Percentiles rank a stretch among this genome's conserved stretches.
Conservation (phyloP, 2,329 filamentous ascomycete species). For the Phialophora verrucosa region DNA sequence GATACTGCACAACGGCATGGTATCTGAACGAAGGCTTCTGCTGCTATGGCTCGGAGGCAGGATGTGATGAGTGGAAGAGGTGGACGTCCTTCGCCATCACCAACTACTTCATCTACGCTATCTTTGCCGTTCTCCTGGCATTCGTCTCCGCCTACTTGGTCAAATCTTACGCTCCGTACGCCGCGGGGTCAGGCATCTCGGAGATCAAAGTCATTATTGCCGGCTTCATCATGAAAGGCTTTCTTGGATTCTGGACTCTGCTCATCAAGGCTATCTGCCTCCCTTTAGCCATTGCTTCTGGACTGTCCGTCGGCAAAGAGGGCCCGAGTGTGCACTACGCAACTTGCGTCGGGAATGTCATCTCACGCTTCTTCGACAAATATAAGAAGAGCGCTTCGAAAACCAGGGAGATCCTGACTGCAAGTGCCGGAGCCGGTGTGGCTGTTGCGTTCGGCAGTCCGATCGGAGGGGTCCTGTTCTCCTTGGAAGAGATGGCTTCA, state of each 20-base stretch:
- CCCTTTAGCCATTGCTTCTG: conserved; percentile 90
- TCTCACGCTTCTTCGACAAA: conserved; percentile 89
- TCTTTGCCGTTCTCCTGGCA: conserved; percentile 82
- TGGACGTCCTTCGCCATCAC: conserved; percentile 80
- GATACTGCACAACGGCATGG: conserved; percentile 93
- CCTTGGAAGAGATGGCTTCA: conserved; percentile 95
- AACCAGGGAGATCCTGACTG: conserved; percentile 91
- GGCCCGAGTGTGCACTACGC: conserved; percentile 99
- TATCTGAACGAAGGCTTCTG: conserved; percentile 98
- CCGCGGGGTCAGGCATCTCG: conserved; percentile 93
- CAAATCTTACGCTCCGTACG: conserved; percentile 91
- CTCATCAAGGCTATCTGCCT: conserved; percentile 92
- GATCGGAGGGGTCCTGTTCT: conserved; percentile 95
- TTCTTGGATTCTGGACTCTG: conserved; percentile 87
- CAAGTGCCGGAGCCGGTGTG: conserved; percentile 91
- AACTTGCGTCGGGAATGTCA: conserved; percentile 95
- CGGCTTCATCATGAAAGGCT: conserved; percentile 98
- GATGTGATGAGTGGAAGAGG: conserved; percentile 84
- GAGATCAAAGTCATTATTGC: conserved; percentile 99
- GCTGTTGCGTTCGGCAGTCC: conserved; percentile 97
- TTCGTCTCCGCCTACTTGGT: conserved; percentile 83
- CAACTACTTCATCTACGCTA: conserved; percentile 87
- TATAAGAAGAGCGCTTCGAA: conserved; percentile 92
- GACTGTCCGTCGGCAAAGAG: conserved; percentile 94
- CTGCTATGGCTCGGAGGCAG: conserved; percentile 93